A percentile compares a stretch with the other conserved stretches of the same genome.
Evolutionary conservation across 768 basidiomycete genomes (phyloP).

Genomic region (Russula abietina): DNA sequence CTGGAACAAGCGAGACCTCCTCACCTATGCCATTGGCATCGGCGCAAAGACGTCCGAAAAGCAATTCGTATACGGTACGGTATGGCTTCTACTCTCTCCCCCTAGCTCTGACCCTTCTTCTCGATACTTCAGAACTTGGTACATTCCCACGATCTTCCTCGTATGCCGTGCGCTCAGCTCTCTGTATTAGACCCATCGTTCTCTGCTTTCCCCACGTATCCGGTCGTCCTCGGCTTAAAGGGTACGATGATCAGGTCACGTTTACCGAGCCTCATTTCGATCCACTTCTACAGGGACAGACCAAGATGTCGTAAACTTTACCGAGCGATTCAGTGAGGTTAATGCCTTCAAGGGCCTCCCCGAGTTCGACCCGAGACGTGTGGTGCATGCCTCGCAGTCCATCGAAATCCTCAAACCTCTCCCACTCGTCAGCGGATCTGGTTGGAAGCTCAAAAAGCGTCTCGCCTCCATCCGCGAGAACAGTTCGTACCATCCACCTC

Average conservation of each 20-base stretch:
- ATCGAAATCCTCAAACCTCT: slow-evolving; percentile 77
- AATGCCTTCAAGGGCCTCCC: slow-evolving; percentile 59
- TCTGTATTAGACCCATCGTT: slow-evolving; percentile 52
- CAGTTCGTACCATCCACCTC: slow-evolving; percentile 42
- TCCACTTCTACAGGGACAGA: slow-evolving; percentile 38
- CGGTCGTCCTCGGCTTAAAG: slow-evolving; percentile 72
- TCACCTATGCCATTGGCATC: slow-evolving; percentile 74
- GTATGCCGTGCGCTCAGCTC: background rate
- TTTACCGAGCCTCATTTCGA: background rate
- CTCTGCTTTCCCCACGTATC: slow-evolving; percentile 78
- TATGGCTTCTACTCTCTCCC: slow-evolving; percentile 18
- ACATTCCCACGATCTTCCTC: background rate
- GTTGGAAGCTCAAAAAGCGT: slow-evolving; percentile 67
- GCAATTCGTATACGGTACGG: slow-evolving; percentile 63
- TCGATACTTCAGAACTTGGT: slow-evolving; percentile 30
- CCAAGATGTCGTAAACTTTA: slow-evolving; percentile 66
- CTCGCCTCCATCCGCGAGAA: slow-evolving; percentile 75
- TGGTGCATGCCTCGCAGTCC: slow-evolving; percentile 69
- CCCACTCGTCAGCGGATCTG: slow-evolving; percentile 66
- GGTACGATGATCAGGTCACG: slow-evolving; percentile 32
- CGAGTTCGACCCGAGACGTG: slow-evolving; percentile 57
- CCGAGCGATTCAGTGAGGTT: slow-evolving; percentile 38
- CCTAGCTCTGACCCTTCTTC: background rate
- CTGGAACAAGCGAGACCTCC: slow-evolving; percentile 80
- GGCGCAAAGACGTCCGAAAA: slow-evolving; percentile 75